These are phyloP conservation scores for Mycena leptocephala DNA, from an alignment of 768 basidiomycete genomes.

Conservation along the genomic window DNA sequence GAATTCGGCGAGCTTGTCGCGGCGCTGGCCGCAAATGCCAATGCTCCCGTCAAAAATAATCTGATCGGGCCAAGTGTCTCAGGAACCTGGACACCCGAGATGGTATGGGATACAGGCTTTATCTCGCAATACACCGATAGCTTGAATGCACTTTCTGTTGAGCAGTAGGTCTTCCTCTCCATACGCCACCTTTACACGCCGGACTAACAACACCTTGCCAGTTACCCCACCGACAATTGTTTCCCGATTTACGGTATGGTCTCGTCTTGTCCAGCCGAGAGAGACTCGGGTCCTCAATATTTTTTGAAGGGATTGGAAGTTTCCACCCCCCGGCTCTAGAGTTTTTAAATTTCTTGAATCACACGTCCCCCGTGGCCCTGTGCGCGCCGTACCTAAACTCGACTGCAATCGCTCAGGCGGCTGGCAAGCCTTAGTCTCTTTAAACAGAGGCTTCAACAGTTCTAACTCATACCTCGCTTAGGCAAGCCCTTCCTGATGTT, in stretches of 20 bases:
- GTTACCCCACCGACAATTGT: conserved; percentile 76
- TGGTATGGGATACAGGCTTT: conserved; percentile 57
- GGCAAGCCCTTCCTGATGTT: conserved; percentile 79
- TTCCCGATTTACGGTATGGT: conserved; percentile 56
- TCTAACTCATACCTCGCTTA: too few relatives aligned
- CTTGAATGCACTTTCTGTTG: conserved; percentile 56
- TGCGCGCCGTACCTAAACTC: conserved; percentile 69
- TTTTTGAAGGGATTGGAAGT: conserved; percentile 50
- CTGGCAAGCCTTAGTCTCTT: too few relatives aligned
- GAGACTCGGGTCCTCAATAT: background rate
- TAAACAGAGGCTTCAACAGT: too few relatives aligned
- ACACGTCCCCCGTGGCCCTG: conserved; percentile 66
- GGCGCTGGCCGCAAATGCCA: conserved; percentile 41
- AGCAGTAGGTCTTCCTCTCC: conserved; percentile 51
- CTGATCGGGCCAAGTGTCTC: conserved; percentile 61
- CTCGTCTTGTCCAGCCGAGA: too few relatives aligned
- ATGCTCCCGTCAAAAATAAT: conserved; percentile 47
- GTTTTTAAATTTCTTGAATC: conserved; percentile 73
- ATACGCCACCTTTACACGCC: background rate
- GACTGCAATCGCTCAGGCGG: conserved; percentile 59
- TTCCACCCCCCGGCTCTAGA: conserved; percentile 60
- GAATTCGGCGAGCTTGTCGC: conserved; percentile 55
- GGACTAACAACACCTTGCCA: conserved; percentile 28
- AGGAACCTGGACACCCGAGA: conserved; percentile 55
- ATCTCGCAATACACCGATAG: conserved; percentile 46